phyloP scores from a whole-genome alignment of 23 red algal genomes.

The Gracilaria domingensis region DNA sequence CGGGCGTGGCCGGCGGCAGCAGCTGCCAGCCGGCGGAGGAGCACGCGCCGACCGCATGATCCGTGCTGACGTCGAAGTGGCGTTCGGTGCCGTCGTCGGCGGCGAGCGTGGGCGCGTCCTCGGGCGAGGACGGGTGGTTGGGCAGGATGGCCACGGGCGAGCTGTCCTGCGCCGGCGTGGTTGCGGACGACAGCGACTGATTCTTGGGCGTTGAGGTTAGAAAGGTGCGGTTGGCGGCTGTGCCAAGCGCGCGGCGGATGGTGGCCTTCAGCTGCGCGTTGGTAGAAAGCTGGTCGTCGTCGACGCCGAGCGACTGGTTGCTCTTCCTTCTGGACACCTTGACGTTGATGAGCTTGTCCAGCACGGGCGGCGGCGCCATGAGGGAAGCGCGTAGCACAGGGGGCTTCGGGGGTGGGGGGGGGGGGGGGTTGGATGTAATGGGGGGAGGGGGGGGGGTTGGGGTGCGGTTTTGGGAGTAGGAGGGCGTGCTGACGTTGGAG shows the following conservation, averaged over 20 bases:
- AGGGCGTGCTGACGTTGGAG: neutral
- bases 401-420: neutral
- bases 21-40: constrained; percentile 79
- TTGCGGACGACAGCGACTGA: neutral
- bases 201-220: constrained; percentile 35
- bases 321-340: constrained; percentile 21
- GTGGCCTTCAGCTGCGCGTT: neutral
- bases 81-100: constrained; percentile 33
- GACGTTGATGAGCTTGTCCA: constrained; percentile 33
- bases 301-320: neutral
- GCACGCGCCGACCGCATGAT: constrained; percentile 57
- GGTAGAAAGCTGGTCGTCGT: neutral
- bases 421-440: neutral
- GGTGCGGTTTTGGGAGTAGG: constrained; percentile 7
- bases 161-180: neutral
- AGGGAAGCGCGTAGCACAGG: neutral
- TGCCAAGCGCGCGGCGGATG: constrained; percentile 29
- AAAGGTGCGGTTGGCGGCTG: constrained; percentile 43
- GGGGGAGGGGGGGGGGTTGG: constrained; percentile 3
- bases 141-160: neutral
- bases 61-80: constrained; percentile 23
- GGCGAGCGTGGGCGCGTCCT: neutral
- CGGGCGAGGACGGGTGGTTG: neutral
- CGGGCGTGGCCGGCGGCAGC: neutral
- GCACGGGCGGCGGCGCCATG: constrained; percentile 43